Evolutionary conservation across 768 basidiomycete genomes (phyloP), one percentile per base, ranked within the genome.

Genomic region (Dentipellis fragilis): DNA sequence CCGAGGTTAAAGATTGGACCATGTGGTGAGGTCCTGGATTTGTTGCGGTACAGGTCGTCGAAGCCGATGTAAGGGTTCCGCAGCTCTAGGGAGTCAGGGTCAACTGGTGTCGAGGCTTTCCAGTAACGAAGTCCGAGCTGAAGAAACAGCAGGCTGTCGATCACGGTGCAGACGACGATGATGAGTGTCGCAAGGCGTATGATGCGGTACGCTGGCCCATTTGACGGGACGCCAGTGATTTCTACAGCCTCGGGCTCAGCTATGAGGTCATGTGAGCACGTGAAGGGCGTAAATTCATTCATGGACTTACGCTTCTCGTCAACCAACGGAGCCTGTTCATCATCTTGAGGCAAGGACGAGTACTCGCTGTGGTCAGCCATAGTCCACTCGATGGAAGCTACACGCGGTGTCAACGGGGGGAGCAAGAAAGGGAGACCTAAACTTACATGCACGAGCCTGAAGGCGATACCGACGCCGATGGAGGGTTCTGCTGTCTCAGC

Each of bases 21-120:
- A 10, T 19, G 48, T 22, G 48, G 14, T 14, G 29, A 14, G 21
- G 9, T 49, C 10, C 40, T 36, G 7, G 50, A 51, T 7, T 8
- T 48, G 10, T 16, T 19, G 53, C 39, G 39, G 42, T 52, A 58
- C 4, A 60, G 47, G 4, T 47, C 10, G 46, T 60, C 54, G 36
- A 55, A 55, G 34, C 51, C 48, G 57, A 50, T 58, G 34, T 52
- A 60, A 35, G 57, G 58, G 7, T 53, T 55, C 0, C 47, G 50
- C 1, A 48, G 17, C 3, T 49, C 51, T 3, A 53, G 42, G 3
- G 42, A 6, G 42, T 17, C 42, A 16, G 19, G 42, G 12, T 16
- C 42, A 16, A 19, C n/a, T 14, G 14, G n/a, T 16, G 42, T 8
- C n/a, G 42, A 8, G 11, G 42, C n/a, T 8, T 16, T 45, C n/a